phyloP scores from a whole-genome alignment of 2,329 filamentous ascomycete genomes.

The Fusarium algeriense region DNA sequence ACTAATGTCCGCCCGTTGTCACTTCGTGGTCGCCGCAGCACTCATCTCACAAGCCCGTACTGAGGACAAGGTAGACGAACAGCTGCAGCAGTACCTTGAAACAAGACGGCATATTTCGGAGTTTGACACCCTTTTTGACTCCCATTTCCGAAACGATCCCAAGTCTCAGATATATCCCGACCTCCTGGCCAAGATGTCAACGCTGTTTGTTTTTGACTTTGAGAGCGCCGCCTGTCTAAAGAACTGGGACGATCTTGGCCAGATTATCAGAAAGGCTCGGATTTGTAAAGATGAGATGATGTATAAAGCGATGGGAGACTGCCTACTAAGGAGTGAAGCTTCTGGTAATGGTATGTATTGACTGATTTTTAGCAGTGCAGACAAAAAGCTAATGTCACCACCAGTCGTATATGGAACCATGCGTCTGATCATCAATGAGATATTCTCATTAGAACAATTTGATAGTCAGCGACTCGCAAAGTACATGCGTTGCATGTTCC shows the following conservation, averaged over 20 bases:
- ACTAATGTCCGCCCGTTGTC: slow-evolving; percentile 74
- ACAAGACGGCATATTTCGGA: slow-evolving; percentile 70
- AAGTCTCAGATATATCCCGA: slow-evolving; percentile 61
- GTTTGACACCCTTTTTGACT: slow-evolving; percentile 72
- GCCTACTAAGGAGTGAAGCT: slow-evolving; percentile 66
- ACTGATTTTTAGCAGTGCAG: neutral
- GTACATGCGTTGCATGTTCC: slow-evolving; percentile 84
- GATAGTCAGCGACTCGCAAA: slow-evolving; percentile 73
- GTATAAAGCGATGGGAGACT: slow-evolving; percentile 75
- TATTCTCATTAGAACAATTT: slow-evolving; percentile 68
- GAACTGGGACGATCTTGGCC: slow-evolving; percentile 73
- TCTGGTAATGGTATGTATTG: slow-evolving; percentile 62
- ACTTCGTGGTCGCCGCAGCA: slow-evolving; percentile 72
- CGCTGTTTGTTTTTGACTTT: slow-evolving; percentile 81
- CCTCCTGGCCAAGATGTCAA: slow-evolving; percentile 71
- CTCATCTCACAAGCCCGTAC: slow-evolving; percentile 65
- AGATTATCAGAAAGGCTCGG: slow-evolving; percentile 67
- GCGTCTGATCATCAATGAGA: slow-evolving; percentile 77
- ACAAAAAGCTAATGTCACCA: slow-evolving; percentile 44
- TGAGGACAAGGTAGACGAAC: slow-evolving; percentile 61
- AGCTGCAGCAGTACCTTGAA: slow-evolving; percentile 72
- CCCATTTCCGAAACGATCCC: slow-evolving; percentile 55
- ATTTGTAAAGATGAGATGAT: slow-evolving; percentile 59
- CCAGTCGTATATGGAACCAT: slow-evolving; percentile 66
- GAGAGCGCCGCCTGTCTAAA: slow-evolving; percentile 77